Percentiles rank a stretch among this genome's conserved stretches.
These are phyloP conservation scores for Phragmites australis DNA, from an alignment of 176 grass and related monocot genomes.

Conservation along the genomic window DNA sequence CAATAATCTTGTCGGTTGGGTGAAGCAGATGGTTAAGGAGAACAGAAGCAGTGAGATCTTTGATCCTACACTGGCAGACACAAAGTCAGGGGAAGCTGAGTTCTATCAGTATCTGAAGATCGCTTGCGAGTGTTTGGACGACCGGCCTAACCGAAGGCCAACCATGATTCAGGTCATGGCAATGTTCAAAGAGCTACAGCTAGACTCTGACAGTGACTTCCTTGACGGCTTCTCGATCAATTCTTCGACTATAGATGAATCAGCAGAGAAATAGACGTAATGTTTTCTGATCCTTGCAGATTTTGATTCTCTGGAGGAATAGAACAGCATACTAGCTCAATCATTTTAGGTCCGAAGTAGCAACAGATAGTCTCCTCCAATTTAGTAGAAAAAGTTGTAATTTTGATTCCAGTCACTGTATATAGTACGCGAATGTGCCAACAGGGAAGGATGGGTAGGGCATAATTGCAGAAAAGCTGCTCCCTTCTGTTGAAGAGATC, in stretches of 20 bases:
- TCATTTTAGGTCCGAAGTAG: conserved; percentile 39
- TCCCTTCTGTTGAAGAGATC: conserved; percentile 9
- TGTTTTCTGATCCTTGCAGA: conserved; percentile 26
- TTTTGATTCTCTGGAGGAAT: conserved; percentile 53
- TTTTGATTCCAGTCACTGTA: conserved; percentile 51
- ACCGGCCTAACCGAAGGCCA: conserved; percentile 65
- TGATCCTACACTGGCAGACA: conserved; percentile 51
- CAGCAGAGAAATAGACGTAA: conserved; percentile 59
- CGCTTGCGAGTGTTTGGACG: conserved; percentile 81
- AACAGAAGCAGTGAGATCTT: conserved; percentile 73
- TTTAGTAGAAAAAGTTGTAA: conserved; percentile 31
- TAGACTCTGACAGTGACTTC: conserved; percentile 74
- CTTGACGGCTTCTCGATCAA: conserved; percentile 63
- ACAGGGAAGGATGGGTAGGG: neutral
- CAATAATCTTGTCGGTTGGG: conserved; percentile 93
- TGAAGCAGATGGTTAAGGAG: conserved; percentile 91
- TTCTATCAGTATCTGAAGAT: conserved; percentile 82
- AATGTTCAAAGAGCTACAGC: conserved; percentile 92
- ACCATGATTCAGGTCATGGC: conserved; percentile 99
- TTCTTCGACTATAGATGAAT: conserved; percentile 67
- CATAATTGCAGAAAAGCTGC: conserved; percentile 11
- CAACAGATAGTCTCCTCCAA: conserved; percentile 11
- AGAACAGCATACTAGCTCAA: conserved; percentile 39
- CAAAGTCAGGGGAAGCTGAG: conserved; percentile 62
- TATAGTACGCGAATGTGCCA: conserved; percentile 31